Evolutionary conservation across 331 rosid genomes (phyloP), one percentile per base, ranked within the genome.

Genomic region (Erythrophleum ivorense): DNA sequence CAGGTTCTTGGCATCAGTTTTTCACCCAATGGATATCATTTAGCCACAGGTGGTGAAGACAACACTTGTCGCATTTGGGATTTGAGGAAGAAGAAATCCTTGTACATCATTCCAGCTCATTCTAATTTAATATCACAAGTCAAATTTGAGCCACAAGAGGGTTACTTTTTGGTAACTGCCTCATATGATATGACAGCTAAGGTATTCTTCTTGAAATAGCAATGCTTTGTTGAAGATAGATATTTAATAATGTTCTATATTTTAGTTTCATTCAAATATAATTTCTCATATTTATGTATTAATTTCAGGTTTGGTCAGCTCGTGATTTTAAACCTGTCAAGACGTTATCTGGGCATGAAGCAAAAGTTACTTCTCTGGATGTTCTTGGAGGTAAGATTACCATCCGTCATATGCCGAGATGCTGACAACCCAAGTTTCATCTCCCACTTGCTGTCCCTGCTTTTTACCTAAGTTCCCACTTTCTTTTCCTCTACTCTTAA

Each of bases 1-100:
- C 86, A 92, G 99, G 91, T 93, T 86, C 94, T 92, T 72, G 98
- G 92, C 49, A 81, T 96, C 83, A 89, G 92, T 69, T 93, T 96
- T 85, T 93, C 98, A 43, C 91, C 95, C 36, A 96, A 96, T 83
- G 98, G 98, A 69, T 95, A 90, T 82, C 90, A 93, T 89, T 83
- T 95, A 86, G 99, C 98, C 82, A 88, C 92, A 0, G 99, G 97
- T 24, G 94, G 98, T 21, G 98, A 93, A 72, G 98, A 95, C 83
- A 93, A 95, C 87, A 88, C 94, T n/a, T 95, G 99, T 82, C 91
- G 97, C 72, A 89, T 93, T 49, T 93, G 97, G 99, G 98, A 95
- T 87, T 85, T 95, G 77, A 86, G 98, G 83, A 95, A 95, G 91
- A 93, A 88, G 88, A 91, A 83, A 89, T 93, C 98, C 49, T 53